Base-by-base conservation (phyloP, 2,329 filamentous ascomycete genomes). In the Nothophoma quercina region DNA sequence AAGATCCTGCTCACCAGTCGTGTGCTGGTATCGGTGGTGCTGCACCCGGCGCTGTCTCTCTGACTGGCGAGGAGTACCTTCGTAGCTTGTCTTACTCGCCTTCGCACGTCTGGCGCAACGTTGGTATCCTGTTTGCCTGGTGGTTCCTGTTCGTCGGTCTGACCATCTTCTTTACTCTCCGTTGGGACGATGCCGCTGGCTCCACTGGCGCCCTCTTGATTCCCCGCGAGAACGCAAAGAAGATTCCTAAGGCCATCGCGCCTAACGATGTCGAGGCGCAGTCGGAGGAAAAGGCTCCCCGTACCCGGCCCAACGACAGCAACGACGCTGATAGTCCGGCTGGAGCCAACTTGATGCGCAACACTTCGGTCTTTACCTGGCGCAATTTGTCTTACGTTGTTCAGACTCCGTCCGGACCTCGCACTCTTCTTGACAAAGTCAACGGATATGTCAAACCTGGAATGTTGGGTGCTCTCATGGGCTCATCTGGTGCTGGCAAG, bases 361-460 rank as follows among this genome's bases (percentile, higher is more conserved):
- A 89, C 68, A 87, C 83, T 0, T 87, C 85, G 0, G 78, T 89
- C 0, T 90, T 96, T 50, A 93, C 89, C 1, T 85, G 83, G 83
- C 70, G 75, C 22, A 75, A 84, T 54, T 76, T 85, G 3, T 74
- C 72, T 7, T 84, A 83, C 51, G 78, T 86, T 72, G 95, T 84
- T 55, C 79, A 77, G 28, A 78, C 65, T 2, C 64, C 66, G 0
- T 40, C 51, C 72, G 44, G 70, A 66, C 13, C 76, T 69, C 9
- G 75, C 75, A 44, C 68, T 73, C 54, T 85, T 2, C 68, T 85
- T 9, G 78, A 85, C 45, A 69, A 82, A 42, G 78, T 85, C 7
- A 73, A 74, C 16, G 83, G 75, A 3, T 85, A 75, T 72, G 80
- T 84, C 2, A 82, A 81, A 50, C 82, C 82, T 1, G 83, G 82